Evolutionary conservation across 495 filamentous ascomycete genomes (phyloP), one percentile per base, ranked within the genome.

Genomic region (Staphylotrichum tortipilum): DNA sequence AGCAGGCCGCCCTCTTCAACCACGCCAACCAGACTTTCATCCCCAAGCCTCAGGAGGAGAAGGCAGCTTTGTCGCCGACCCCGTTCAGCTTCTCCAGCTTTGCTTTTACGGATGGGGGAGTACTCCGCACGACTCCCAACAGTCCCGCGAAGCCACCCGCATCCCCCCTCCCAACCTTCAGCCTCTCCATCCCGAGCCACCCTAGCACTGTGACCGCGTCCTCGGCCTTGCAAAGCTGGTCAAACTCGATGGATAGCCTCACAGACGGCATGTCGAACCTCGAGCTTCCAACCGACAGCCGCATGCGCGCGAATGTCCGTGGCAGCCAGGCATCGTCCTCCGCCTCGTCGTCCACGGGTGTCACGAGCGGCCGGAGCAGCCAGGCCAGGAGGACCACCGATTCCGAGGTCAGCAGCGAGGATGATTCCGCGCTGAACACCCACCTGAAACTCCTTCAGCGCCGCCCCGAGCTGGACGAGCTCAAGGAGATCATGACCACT

Each of bases 401-500:
- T 9, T 47, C 26, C 15, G 46, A 33, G 8, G 18, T 22, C 34
- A 47, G 34, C 41, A 21, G 23, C 19, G 41, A 53, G 10, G 57
- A 52, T 9, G 37, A 51, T 4, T 3, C 43, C 7, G 3, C 41
- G 3, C 31, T 46, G 21, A 26, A 26, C 17, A 4, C 17, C 7
- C 60, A 65, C 21, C 30, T 63, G 4, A 24, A 46, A 6, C 50
- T 63, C 4, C 60, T 65, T 1, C 24, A 54, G 24, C 57, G 34
- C 2, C 43, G 42, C 4, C 39, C 52, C 3, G 60, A 54, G 7
- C 14, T 42, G 10, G 60, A 66, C n/a, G 57, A 66, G 8, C 44
- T 67, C 2, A 59, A 57, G 29, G 67, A 73, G 43, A 58, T 69
- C 28, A 63, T 29, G 8, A 54, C 61, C 0, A 56, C 70, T 0